A percentile compares a stretch with the other conserved stretches of the same genome.
These are phyloP conservation scores for Ophiostoma novo-ulmi DNA, from an alignment of 2,329 filamentous ascomycete genomes.

Conservation along the genomic window DNA sequence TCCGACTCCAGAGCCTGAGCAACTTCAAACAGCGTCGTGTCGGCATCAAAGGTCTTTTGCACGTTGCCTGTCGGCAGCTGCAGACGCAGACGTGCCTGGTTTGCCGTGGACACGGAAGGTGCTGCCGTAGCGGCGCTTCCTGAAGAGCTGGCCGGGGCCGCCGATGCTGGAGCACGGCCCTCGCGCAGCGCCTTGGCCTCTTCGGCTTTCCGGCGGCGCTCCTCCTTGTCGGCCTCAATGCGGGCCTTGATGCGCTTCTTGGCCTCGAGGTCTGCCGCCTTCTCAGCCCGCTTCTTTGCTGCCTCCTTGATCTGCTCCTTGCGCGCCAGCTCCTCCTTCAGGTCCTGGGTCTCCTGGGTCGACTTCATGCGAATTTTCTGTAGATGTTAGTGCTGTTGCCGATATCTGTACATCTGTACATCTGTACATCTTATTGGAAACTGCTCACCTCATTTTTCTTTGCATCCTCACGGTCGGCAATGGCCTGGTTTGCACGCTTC, in stretches of 20 bases:
- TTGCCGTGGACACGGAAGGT: slow-evolving; percentile 60
- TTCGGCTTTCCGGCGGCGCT: slow-evolving; percentile 78
- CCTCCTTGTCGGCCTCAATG: slow-evolving; percentile 92
- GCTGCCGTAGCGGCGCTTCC: slow-evolving; percentile 41
- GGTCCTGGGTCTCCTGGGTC: slow-evolving; percentile 80
- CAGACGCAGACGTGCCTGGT: slow-evolving; percentile 73
- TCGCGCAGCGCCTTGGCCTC: slow-evolving; percentile 79
- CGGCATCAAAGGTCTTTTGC: slow-evolving; percentile 80
- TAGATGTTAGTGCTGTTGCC: neutral
- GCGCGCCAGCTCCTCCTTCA: slow-evolving; percentile 80
- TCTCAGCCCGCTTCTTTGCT: slow-evolving; percentile 79
- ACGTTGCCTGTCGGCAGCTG: slow-evolving; percentile 66
- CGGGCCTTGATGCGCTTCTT: slow-evolving; percentile 87
- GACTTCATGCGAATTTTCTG: slow-evolving; percentile 76
- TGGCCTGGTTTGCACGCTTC: slow-evolving; percentile 64
- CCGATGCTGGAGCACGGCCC: slow-evolving; percentile 49
- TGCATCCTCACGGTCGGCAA: slow-evolving; percentile 72
- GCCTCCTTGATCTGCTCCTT: slow-evolving; percentile 93
- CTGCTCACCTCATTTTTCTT: slow-evolving; percentile 72
- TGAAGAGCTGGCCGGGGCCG: slow-evolving; percentile 38
- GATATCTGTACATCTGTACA: too few species aligned
- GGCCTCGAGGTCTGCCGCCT: slow-evolving; percentile 75
- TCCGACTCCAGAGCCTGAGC: slow-evolving; percentile 70
- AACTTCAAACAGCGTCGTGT: slow-evolving; percentile 90
- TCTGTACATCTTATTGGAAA: too few species aligned